phyloP scores from a whole-genome alignment of 345 rosid genomes.

The Camelina neglecta region DNA sequence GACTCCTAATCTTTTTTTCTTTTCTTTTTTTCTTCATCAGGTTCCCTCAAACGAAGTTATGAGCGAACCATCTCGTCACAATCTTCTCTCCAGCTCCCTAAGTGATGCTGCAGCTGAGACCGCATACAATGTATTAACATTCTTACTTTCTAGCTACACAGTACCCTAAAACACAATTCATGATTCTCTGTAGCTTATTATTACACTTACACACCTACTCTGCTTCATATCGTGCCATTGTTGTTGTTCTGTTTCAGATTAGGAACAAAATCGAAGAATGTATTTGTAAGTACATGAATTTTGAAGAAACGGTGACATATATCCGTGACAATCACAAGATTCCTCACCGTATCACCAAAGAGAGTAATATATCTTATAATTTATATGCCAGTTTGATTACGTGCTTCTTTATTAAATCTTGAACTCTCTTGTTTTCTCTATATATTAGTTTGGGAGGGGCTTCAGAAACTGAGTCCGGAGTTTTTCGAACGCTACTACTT shows the following conservation, averaged over 20 bases:
- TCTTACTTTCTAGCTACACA: not conserved
- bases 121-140: not conserved
- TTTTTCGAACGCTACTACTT: slow-evolving; percentile 2
- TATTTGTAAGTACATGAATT: slow-evolving; percentile 6
- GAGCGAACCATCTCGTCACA: not conserved
- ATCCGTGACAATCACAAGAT: not conserved
- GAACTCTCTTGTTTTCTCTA: not conserved
- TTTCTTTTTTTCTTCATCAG: not conserved
- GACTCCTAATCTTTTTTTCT: not conserved
- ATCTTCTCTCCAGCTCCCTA: not conserved
- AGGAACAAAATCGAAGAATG: slow-evolving; percentile 11
- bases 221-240: not conserved
- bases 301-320: slow-evolving; percentile 1
- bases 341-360: not conserved
- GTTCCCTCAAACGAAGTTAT: not conserved
- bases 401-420: not conserved
- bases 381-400: not conserved
- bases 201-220: not conserved
- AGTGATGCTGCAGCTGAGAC: not conserved
- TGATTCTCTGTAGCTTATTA: slow-evolving; percentile 3
- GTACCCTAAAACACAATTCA: not conserved
- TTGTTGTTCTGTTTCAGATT: slow-evolving; percentile 16
- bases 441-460: slow-evolving; percentile 36
- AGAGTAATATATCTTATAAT: not conserved
- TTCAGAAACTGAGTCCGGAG: slow-evolving; percentile 1